Evolutionary conservation across 1,284 basidiomycete genomes (phyloP), one percentile per base, ranked within the genome.

Genomic region (Wolfiporia cocos): DNA sequence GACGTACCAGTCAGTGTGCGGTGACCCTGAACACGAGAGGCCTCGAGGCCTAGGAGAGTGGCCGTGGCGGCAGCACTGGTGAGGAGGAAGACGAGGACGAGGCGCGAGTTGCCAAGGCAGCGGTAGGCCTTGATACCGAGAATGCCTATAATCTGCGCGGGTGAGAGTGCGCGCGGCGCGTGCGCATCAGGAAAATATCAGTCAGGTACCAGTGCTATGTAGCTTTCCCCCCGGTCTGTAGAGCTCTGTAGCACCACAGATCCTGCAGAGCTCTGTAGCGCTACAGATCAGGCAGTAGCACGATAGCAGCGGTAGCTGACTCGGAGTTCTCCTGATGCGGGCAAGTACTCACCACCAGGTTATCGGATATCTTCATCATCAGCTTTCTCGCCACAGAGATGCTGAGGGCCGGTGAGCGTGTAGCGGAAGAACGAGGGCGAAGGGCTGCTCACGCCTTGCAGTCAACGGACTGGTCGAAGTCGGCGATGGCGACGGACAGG

Each of bases 81-180:
- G 5, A 55, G 52, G 34, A 81, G 50, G 6, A 67, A 49, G 9
- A 64, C 50, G 15, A 74, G 63, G 30, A 83, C 71, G 43, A 76
- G 50, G 20, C 67, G 67, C n/a, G 74, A 72, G 47, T 75, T 73
- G 52, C 76, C 70, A 46, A 82, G 62, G 52, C 79, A 82, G 49
- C 73, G 73, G 51, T 82, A 85, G 4, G 76, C 79, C 56, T 85
- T 85, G 50, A 76, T 63, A 5, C 81, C 81, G 32, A 81, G 63
- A 31, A 83, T 76, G 23, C 78, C 79, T 1, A 76, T 72, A 35
- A 82, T 70, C 80, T 84, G 48, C n/a, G 26, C 34, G 22, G n/a
- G 11, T 34, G 47, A 14, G 42, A 38, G 26, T n/a, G 26, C n/a
- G n/a, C n/a, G n/a, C n/a, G n/a, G n/a, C n/a, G n/a, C n/a, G n/a